Conservation (phyloP, 306 rosid species). For the Betula pendula region DNA sequence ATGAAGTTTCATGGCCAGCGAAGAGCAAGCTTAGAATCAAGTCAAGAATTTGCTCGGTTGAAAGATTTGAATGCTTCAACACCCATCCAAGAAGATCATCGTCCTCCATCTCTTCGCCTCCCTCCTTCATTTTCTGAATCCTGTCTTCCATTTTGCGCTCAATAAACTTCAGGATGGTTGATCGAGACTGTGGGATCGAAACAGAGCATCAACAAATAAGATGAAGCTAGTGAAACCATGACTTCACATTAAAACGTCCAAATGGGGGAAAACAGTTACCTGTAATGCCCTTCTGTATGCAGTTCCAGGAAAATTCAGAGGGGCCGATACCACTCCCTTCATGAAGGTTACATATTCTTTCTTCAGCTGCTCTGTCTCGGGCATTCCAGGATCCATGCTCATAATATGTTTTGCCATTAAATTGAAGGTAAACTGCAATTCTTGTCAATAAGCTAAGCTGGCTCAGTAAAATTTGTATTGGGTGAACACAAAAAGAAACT, state of each 20-base stretch:
- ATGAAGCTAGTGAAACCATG: background rate
- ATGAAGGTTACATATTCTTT: constrained; percentile 83
- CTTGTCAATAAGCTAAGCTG: background rate
- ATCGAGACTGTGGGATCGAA: constrained; percentile 69
- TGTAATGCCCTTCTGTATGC: constrained; percentile 81
- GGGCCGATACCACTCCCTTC: constrained; percentile 92
- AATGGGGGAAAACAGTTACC: constrained; percentile 37
- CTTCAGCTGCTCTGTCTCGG: constrained; percentile 83
- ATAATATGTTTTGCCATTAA: constrained; percentile 91
- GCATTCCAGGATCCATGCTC: constrained; percentile 85
- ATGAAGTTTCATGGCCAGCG: constrained; percentile 98
- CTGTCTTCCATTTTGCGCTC: constrained; percentile 78
- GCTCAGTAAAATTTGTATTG: background rate
- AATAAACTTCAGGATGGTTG: constrained; percentile 75
- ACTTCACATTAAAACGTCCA: background rate
- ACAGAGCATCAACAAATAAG: background rate
- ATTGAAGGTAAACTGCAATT: constrained; percentile 85
- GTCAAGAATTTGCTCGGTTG: constrained; percentile 93
- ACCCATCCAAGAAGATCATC: constrained; percentile 94
- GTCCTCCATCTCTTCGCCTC: constrained; percentile 44
- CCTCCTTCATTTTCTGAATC: constrained; percentile 35
- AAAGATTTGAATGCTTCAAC: constrained; percentile 79
- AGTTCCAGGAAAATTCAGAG: constrained; percentile 90
- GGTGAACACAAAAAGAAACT: background rate
- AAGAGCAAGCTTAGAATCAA: constrained; percentile 82